These are phyloP conservation scores for Metarhizium sp. DNA, from an alignment of 2,329 filamentous ascomycete genomes.

Conservation along the genomic window DNA sequence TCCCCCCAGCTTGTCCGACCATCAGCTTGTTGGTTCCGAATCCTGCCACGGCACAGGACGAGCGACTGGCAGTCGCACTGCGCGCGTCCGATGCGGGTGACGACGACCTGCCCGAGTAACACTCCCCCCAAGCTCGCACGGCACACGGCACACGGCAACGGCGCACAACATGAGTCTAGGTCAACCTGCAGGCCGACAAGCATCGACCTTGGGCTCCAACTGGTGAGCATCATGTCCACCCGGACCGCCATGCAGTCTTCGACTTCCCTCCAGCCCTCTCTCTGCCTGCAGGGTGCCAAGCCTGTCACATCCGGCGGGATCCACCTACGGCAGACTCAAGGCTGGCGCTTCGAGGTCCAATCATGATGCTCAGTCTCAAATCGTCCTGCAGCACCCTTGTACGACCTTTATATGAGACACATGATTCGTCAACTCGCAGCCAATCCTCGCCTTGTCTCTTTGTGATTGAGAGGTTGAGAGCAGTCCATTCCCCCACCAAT, in stretches of 20 bases:
- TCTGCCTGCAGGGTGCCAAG: too few relatives aligned
- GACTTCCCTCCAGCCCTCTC: too few relatives aligned
- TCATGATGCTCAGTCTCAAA: not conserved
- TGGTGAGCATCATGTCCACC: too few relatives aligned
- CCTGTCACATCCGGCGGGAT: not conserved
- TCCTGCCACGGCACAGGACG: not conserved
- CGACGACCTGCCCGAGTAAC: too few relatives aligned
- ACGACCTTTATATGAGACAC: not conserved
- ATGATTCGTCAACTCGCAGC: not conserved
- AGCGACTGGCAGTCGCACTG: not conserved
- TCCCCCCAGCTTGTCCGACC: not conserved
- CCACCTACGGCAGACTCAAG: not conserved
- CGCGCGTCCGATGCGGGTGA: not conserved
- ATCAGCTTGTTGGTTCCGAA: not conserved
- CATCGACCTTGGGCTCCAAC: too few relatives aligned
- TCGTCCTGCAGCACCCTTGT: not conserved
- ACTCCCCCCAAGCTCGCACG: too few relatives aligned
- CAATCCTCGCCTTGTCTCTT: not conserved
- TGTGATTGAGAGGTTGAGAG: too few relatives aligned
- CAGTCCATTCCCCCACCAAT: too few relatives aligned
- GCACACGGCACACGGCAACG: too few relatives aligned
- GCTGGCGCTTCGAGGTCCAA: conserved; percentile 2
- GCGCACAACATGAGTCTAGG: too few relatives aligned
- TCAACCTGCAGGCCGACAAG: too few relatives aligned
- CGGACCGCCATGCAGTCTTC: too few relatives aligned